Percentiles rank a stretch among this genome's conserved stretches.
phyloP scores from a whole-genome alignment of 2,329 filamentous ascomycete species.

The Hyphodiscus sp. region DNA sequence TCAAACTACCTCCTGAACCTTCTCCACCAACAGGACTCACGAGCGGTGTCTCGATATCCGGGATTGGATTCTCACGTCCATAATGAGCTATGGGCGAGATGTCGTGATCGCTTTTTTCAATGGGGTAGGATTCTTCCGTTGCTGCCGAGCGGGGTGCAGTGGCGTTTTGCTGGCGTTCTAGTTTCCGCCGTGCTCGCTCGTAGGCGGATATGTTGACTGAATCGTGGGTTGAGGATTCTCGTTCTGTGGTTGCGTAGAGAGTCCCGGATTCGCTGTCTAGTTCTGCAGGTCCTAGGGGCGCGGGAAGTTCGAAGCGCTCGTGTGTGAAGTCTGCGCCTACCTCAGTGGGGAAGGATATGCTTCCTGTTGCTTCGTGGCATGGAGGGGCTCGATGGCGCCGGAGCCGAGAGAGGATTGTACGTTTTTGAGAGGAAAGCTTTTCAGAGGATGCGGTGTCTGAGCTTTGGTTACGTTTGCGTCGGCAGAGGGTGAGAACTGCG shows the following conservation, averaged over 20 bases:
- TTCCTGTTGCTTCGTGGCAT: slow-evolving; percentile 46
- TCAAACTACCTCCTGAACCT: slow-evolving; percentile 5
- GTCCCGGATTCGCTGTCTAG: slow-evolving; percentile 23
- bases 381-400: slow-evolving; percentile 38
- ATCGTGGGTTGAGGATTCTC: slow-evolving; percentile 22
- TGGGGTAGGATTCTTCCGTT: slow-evolving; percentile 28
- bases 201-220: slow-evolving; percentile 40
- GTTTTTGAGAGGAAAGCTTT: slow-evolving; percentile 5
- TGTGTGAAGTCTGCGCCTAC: slow-evolving; percentile 20
- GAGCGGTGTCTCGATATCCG: slow-evolving; percentile 14
- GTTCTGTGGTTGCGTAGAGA: slow-evolving; percentile 18
- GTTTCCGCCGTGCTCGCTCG: slow-evolving; percentile 43
- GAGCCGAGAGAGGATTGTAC: slow-evolving; percentile 27
- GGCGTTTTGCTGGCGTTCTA: slow-evolving; percentile 44
- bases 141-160: slow-evolving; percentile 29
- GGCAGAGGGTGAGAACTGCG: slow-evolving; percentile 13
- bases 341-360: slow-evolving; percentile 40
- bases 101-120: slow-evolving; percentile 25
- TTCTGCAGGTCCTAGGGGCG: slow-evolving; percentile 21
- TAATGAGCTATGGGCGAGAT: slow-evolving; percentile 29
- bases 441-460: slow-evolving; percentile 10
- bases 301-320: slow-evolving; percentile 23
- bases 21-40: slow-evolving; percentile 13
- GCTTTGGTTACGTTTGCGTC: slow-evolving; percentile 20
- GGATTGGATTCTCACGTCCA: slow-evolving; percentile 24